A percentile compares a stretch with the other conserved stretches of the same genome.
These are phyloP conservation scores for Brettanomyces custersianus DNA, from an alignment of 805 yeast genomes.

Conservation along the genomic window DNA sequence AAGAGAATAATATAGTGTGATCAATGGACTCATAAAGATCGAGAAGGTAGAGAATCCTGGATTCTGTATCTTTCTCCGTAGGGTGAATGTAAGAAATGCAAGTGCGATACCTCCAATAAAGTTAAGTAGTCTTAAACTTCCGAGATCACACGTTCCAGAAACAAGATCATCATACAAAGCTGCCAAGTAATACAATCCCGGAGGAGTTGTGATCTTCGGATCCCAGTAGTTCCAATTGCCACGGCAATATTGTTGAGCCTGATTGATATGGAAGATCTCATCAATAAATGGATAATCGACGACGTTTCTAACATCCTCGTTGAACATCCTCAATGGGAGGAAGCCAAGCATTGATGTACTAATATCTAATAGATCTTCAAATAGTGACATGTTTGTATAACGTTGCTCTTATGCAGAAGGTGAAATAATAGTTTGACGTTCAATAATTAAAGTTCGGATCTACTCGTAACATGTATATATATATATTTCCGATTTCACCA, in stretches of 20 bases:
- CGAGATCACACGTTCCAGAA: conserved; percentile 24
- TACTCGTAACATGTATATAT: no score
- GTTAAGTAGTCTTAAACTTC: conserved; percentile 48
- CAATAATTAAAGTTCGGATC: no score
- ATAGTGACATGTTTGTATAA: conserved; percentile 6
- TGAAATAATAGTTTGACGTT: no score
- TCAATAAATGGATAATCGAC: conserved; percentile 42
- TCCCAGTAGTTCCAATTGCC: conserved; percentile 70
- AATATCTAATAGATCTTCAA: conserved; percentile 10
- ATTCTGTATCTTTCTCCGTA: conserved; percentile 7
- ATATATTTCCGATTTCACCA: no score
- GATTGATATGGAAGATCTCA: conserved; percentile 81
- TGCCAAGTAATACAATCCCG: conserved; percentile 66
- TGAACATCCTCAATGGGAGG: conserved; percentile 12
- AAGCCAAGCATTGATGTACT: conserved; percentile 9
- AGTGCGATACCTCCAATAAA: conserved; percentile 54
- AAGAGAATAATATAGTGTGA: conserved; percentile 63
- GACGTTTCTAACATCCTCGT: conserved; percentile 10
- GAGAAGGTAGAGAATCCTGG: conserved; percentile 15
- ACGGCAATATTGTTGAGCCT: conserved; percentile 57
- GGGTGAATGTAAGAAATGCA: conserved; percentile 11
- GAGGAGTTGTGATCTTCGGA: conserved; percentile 91
- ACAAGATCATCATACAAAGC: conserved; percentile 26
- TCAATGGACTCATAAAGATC: conserved; percentile 54
- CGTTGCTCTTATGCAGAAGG: no score